Evolutionary conservation across 805 yeast genomes (phyloP), one percentile per base, ranked within the genome.

Genomic region (Cyberlindnera mississippiensis): DNA sequence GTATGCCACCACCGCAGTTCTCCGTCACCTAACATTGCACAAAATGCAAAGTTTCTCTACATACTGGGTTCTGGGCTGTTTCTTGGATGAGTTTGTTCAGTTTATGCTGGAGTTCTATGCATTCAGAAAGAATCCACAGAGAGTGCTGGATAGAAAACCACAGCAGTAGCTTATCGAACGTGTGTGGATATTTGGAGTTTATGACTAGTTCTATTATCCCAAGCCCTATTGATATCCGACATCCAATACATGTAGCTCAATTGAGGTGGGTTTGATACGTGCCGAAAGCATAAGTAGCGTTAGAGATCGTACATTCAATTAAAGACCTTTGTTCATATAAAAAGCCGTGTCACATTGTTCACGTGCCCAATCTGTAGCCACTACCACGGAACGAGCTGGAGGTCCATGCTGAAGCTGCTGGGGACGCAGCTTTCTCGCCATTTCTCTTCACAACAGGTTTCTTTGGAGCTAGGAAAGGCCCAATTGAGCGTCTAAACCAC

Each of bases 291-390:
- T n/a, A n/a, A n/a, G n/a, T n/a, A n/a, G n/a, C n/a, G n/a, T n/a
- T n/a, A n/a, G n/a, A n/a, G n/a, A n/a, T n/a, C n/a, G n/a, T n/a
- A n/a, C n/a, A n/a, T 24, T 24, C 27, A 24, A 24, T 24, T 24
- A 17, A 31, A 9, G 16, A 10, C n/a, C n/a, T 7, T 10, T 19
- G 13, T 33, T 6, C 13, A 19, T 18, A 13, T 8, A 19, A 13
- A 33, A 10, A 20, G 7, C 15, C n/a, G 12, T 20, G 24, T 22
- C 16, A 38, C 19, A 12, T 31, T 33, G 20, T 13, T 29, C 14
- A 41, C 30, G 28, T 19, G 13, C 73, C 72, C 15, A 68, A 49
- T 51, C 71, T 57, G 46, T 63, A 60, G 13, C 73, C 73, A 37
- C 59, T 59, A 2, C 73, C 72, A 38, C 53, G 55, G 48, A 66